Percentiles rank a stretch among this genome's conserved stretches.
Evolutionary conservation across 129 eudicot species (phyloP).

Genomic region (Artemisia tridentata): DNA sequence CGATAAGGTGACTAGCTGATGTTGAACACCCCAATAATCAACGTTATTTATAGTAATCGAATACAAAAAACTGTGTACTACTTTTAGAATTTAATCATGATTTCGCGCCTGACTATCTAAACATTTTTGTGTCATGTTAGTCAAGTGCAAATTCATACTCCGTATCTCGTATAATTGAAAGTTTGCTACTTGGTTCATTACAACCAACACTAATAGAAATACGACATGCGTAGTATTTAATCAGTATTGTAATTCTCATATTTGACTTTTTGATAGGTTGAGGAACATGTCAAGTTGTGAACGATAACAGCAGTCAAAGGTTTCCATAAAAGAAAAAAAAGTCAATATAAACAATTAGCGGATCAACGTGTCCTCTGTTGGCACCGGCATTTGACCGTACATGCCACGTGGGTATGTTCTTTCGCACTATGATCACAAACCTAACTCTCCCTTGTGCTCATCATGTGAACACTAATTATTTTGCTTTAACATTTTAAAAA

Average conservation of each 20-base stretch:
- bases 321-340: constrained; percentile 11
- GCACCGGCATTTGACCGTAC: constrained; percentile 40
- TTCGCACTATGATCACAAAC: constrained; percentile 6
- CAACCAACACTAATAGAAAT: not conserved
- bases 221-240: not conserved
- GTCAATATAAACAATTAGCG: constrained; percentile 18
- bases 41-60: too few species aligned
- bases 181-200: too few species aligned
- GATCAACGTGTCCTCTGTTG: constrained; percentile 36
- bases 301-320: constrained; percentile 30
- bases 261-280: constrained; percentile 26
- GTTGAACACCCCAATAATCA: too few species aligned
- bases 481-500: too few species aligned
- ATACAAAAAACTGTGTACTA: too few species aligned
- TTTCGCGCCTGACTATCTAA: too few species aligned
- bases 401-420: constrained; percentile 32
- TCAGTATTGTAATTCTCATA: constrained; percentile 2
- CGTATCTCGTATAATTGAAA: too few species aligned
- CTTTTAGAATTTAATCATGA: too few species aligned
- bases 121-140: too few species aligned
- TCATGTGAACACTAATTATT: constrained; percentile 20
- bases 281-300: constrained; percentile 10
- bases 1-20: too few species aligned
- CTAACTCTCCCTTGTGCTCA: constrained; percentile 23
- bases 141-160: too few species aligned